Base-by-base conservation (phyloP, 306 rosid genomes). In the Vicia villosa region DNA sequence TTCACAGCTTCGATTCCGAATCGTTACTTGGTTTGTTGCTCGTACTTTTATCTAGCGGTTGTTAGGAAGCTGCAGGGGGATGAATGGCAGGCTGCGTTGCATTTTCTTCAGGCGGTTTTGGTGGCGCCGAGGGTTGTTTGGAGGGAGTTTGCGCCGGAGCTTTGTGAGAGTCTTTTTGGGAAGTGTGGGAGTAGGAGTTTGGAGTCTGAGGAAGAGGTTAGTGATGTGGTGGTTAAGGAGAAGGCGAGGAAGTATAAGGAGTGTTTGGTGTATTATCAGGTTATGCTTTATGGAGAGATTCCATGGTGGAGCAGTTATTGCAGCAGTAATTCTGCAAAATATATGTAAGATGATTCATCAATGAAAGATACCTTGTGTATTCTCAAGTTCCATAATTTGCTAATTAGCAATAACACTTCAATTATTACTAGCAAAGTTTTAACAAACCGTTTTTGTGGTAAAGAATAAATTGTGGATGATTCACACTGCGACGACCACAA, bases 21-120 rank as follows among this genome's bases (percentile, higher is more conserved):
- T 73, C 34, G 69, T 49, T 80, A 83, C 36, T 72, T 89, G 81
- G 83, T 87, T 13, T 87, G 93, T 57, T 89, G 91, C 67, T 87
- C 96, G 4, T 89, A 85, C 75, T 87, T 89, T 75, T 89, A 85
- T 63, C 89, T 89, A 63, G 82, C 96, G 0, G 62, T 83, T 24
- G 87, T 89, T 7, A 81, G 87, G 65, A 89, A 71, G 5, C 84
- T 89, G 14, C 93, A 80, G 21, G 81, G 83, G 34, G 92, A 89
- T 55, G 93, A 87, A 74, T 89, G 92, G 91, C 96, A 89, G 63
- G 82, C 88, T 40, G 96, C 91, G 2, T 80, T 87, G 58, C 91
- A 89, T 87, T 87, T 89, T 75, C 84, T 89, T 3, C 96, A 89
- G 76, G 87, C 96, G 10, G 83, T 89, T 14, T 66, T 87, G 83